Conservation (phyloP, 495 filamentous ascomycete species). For the Penicillium crystallinum region DNA sequence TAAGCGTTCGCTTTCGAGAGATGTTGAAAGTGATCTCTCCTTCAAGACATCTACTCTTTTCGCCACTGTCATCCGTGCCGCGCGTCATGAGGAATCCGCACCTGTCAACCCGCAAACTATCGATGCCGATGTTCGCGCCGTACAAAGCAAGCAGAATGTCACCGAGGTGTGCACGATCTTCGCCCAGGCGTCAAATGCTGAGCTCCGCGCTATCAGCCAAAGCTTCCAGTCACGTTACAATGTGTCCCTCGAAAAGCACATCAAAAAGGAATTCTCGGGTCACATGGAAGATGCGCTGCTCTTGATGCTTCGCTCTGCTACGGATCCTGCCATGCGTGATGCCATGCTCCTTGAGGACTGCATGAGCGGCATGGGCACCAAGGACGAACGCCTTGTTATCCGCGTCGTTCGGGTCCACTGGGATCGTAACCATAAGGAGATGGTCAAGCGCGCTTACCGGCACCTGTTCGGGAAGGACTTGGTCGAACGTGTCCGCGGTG, state of each 20-base stretch:
- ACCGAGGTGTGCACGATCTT: slow-evolving; percentile 72
- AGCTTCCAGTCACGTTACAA: slow-evolving; percentile 64
- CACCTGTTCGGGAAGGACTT: slow-evolving; percentile 59
- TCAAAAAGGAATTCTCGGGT: slow-evolving; percentile 77
- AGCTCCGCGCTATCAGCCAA: slow-evolving; percentile 73
- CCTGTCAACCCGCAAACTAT: slow-evolving; percentile 64
- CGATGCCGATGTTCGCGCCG: slow-evolving; percentile 63
- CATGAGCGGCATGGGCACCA: slow-evolving; percentile 84
- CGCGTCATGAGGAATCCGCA: slow-evolving; percentile 66
- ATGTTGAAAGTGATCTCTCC: slow-evolving; percentile 72
- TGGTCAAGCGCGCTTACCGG: slow-evolving; percentile 69
- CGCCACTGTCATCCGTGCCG: slow-evolving; percentile 65
- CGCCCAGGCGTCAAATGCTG: slow-evolving; percentile 63
- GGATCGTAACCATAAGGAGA: slow-evolving; percentile 63
- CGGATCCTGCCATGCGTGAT: slow-evolving; percentile 77
- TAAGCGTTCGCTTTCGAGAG: slow-evolving; percentile 54
- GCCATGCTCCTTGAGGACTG: slow-evolving; percentile 73
- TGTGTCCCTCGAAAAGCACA: slow-evolving; percentile 59
- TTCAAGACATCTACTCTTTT: slow-evolving; percentile 82
- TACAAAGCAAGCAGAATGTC: slow-evolving; percentile 67
- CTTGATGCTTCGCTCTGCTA: slow-evolving; percentile 67
- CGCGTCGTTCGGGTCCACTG: slow-evolving; percentile 74
- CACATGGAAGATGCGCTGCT: slow-evolving; percentile 89
- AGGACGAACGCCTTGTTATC: slow-evolving; percentile 71
- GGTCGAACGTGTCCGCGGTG: slow-evolving; percentile 60